Conservation (phyloP, 2,329 filamentous ascomycete species). For the Phialocephala sp. region DNA sequence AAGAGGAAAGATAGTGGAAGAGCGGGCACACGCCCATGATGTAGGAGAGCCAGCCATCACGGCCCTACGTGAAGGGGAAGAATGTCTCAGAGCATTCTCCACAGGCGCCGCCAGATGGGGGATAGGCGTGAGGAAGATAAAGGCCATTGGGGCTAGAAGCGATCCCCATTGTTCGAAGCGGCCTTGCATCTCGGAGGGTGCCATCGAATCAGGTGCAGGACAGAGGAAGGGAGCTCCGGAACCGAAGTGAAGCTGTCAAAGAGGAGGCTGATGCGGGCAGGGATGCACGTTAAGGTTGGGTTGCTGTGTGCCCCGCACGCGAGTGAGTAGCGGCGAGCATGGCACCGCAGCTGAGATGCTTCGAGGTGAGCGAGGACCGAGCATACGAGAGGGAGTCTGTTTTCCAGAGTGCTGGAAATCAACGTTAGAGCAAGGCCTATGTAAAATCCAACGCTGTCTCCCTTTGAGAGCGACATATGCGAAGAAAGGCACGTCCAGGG, state of each 20-base stretch:
- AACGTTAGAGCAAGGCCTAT: neutral
- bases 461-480: neutral
- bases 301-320: neutral
- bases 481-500: neutral
- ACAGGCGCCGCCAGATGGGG: constrained; percentile 18
- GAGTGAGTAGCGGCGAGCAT: neutral
- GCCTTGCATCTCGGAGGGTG: neutral
- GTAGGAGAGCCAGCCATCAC: constrained; percentile 15
- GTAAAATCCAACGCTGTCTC: neutral
- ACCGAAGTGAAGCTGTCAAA: neutral
- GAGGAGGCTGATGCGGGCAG: neutral
- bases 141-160: neutral
- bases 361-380: neutral
- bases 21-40: constrained; percentile 14
- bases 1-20: constrained; percentile 9
- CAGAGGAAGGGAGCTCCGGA: neutral
- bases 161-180: neutral
- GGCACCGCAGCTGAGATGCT: neutral
- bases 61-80: constrained; percentile 7
- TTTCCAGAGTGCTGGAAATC: neutral
- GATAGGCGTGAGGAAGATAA: neutral
- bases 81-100: constrained; percentile 21
- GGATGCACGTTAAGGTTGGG: neutral
- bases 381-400: neutral
- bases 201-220: neutral